Evolutionary conservation across 1,284 basidiomycete genomes (phyloP), one percentile per base, ranked within the genome.

Genomic region (Pseudozyma pruni): DNA sequence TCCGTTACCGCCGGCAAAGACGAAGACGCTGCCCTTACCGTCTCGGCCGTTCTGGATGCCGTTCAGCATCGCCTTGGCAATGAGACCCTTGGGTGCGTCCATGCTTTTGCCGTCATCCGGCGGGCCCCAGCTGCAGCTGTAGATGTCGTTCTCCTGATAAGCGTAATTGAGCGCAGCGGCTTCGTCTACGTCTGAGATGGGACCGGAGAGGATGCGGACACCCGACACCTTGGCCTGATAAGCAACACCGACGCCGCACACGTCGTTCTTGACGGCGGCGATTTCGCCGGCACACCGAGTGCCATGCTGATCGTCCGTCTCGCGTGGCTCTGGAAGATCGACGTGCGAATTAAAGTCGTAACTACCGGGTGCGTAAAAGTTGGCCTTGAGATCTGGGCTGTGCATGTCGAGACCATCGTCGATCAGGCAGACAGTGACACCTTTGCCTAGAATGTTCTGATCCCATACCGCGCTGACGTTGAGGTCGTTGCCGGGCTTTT

Each of bases 161-260:
- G 90, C 92, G 72, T 86, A 97, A 84, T 99, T 99, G 67, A 99
- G 88, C 5, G 95, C 90, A 1, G 93, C 89, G 1, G 96, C 94
- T 84, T 99, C 96, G 83, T 99, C 96, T n/a, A 92, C 89, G 81
- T 99, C 95, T 7, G 93, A 90, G 71, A 98, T 97, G n/a, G 92
- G 89, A 0, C 92, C 94, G 1, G 94, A 97, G 42, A 98, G 88
- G 73, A 98, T 99, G 47, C 96, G 91, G 32, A 98, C 87, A 19
- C 94, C 96, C 14, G 96, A 91, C 50, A 98, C 90, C 75, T 92
- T 91, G 42, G 94, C 90, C 8, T 90, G 86, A 81, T 96, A 94
- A 1, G 96, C 93, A 46, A 99, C 91, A 19, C 96, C 96, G 7
- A 98, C 87, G 27, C 96, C 96, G 80, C 96, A 99, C 0, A 91